Conservation (phyloP, 805 yeast species). For the Ogataea neopini region DNA sequence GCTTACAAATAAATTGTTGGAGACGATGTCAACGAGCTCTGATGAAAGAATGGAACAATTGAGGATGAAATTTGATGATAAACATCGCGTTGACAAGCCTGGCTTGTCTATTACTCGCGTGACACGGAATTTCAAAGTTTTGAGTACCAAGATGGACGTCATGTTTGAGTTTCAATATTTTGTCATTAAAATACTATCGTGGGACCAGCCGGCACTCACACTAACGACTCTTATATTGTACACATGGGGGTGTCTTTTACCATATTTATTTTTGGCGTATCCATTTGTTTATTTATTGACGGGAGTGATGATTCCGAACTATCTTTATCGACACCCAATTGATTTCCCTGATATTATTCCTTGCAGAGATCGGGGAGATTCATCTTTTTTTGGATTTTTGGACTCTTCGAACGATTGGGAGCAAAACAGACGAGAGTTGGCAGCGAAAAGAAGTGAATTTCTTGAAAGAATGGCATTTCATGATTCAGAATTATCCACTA, state of each 20-base stretch:
- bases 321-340: constrained; percentile 65
- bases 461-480: constrained; percentile 14
- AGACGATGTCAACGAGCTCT: constrained; percentile 25
- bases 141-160: constrained; percentile 56
- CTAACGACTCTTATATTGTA: constrained; percentile 56
- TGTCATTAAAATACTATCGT: constrained; percentile 58
- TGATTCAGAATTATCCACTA: constrained; percentile 12
- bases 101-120: constrained; percentile 57
- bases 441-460: constrained; percentile 7
- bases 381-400: constrained; percentile 45
- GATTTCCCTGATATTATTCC: constrained; percentile 44
- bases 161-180: constrained; percentile 65
- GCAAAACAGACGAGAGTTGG: constrained; percentile 11
- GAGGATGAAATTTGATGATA: constrained; percentile 44
- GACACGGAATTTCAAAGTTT: constrained; percentile 55
- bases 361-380: constrained; percentile 51
- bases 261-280: constrained; percentile 61
- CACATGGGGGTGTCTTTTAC: constrained; percentile 70
- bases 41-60: constrained; percentile 32
- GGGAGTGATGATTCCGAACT: constrained; percentile 70
- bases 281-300: constrained; percentile 60
- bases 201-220: constrained; percentile 78
- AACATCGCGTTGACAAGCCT: constrained; percentile 46
- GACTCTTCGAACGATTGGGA: constrained; percentile 23
- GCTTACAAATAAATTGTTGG: constrained; percentile 52